phyloP scores from a whole-genome alignment of 768 basidiomycete species.

The Coprinellus aureogranulatus region DNA sequence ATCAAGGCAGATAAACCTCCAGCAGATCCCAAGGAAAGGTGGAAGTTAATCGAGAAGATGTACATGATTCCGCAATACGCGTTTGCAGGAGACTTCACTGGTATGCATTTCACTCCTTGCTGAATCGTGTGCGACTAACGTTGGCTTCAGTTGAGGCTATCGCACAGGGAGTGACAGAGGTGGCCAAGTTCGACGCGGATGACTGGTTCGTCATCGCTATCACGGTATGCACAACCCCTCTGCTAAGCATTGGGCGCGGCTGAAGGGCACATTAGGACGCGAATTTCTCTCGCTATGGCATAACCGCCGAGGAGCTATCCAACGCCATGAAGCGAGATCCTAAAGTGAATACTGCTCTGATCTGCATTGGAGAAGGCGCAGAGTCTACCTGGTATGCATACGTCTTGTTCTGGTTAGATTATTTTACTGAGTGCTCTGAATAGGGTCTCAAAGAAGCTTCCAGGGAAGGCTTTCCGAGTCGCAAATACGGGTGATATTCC shows the following conservation, averaged over 20 bases:
- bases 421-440: not conserved
- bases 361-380: slow-evolving; percentile 70
- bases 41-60: slow-evolving; percentile 73
- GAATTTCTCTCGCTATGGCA: slow-evolving; percentile 62
- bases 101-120: slow-evolving; percentile 25
- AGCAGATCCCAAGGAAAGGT: slow-evolving; percentile 53
- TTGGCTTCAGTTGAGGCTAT: slow-evolving; percentile 56
- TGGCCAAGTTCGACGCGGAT: slow-evolving; percentile 65
- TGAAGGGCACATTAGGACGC: slow-evolving; percentile 42
- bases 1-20: slow-evolving; percentile 50
- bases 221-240: slow-evolving; percentile 34
- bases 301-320: slow-evolving; percentile 57
- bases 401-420: not conserved
- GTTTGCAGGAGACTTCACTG: slow-evolving; percentile 65
- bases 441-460: slow-evolving; percentile 64
- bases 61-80: slow-evolving; percentile 64
- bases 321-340: slow-evolving; percentile 56
- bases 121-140: slow-evolving; percentile 5
- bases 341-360: slow-evolving; percentile 64
- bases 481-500: slow-evolving; percentile 64
- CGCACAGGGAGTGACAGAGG: slow-evolving; percentile 57
- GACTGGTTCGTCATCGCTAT: slow-evolving; percentile 73
- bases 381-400: slow-evolving; percentile 55
- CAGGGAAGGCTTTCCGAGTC: slow-evolving; percentile 59
- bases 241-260: too few species aligned